These are phyloP conservation scores for Ganoderma leucocontextum DNA, from an alignment of 1,284 basidiomycete genomes.

Conservation along the genomic window DNA sequence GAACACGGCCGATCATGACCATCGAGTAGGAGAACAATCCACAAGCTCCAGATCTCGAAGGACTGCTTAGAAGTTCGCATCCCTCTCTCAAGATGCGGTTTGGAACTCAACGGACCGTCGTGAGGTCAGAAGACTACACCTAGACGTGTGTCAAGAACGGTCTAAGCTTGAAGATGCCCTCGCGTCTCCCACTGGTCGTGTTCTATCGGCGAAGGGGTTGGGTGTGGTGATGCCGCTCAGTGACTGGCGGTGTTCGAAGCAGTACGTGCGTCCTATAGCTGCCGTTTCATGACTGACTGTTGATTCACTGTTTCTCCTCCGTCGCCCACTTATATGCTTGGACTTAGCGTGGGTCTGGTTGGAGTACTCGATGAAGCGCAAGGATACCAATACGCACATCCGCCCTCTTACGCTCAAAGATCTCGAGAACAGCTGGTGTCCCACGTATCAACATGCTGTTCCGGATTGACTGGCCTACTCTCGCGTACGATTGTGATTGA, in stretches of 20 bases:
- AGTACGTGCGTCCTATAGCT: slow-evolving; percentile 53
- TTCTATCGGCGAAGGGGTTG: slow-evolving; percentile 95
- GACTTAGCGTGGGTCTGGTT: slow-evolving; percentile 99
- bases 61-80: slow-evolving; percentile 98
- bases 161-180: slow-evolving; percentile 99
- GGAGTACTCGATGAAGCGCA: slow-evolving; percentile 99
- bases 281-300: slow-evolving; percentile 33
- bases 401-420: slow-evolving; percentile 96
- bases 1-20: slow-evolving; percentile 94
- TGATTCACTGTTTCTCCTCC: slow-evolving; percentile 38
- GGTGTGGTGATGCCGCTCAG: slow-evolving; percentile 98
- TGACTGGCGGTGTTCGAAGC: slow-evolving; percentile 97
- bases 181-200: slow-evolving; percentile 97
- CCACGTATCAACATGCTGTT: slow-evolving; percentile 97
- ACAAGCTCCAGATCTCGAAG: slow-evolving; percentile 98
- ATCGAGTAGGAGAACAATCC: slow-evolving; percentile 99
- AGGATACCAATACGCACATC: slow-evolving; percentile 98
- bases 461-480: slow-evolving; percentile 97
- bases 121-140: slow-evolving; percentile 98
- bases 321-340: slow-evolving; percentile 96
- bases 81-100: slow-evolving; percentile 93
- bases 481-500: slow-evolving; percentile 99
- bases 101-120: slow-evolving; percentile 98
- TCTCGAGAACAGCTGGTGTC: slow-evolving; percentile 94
- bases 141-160: slow-evolving; percentile 99